Base-by-base conservation (phyloP, 306 rosid species). In the Luffa aegyptiaca region DNA sequence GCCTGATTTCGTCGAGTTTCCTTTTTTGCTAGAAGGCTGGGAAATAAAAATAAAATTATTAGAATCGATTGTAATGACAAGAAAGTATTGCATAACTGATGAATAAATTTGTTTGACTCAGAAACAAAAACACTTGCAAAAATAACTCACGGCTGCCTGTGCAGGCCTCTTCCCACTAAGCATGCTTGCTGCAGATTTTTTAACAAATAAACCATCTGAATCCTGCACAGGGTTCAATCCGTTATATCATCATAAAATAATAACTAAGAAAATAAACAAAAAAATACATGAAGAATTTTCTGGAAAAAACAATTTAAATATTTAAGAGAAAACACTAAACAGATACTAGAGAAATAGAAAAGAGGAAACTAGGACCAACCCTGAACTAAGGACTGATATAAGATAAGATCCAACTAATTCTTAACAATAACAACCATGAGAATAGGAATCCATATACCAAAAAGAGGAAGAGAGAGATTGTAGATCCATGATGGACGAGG, bases 141-240 rank as follows among this genome's bases (percentile, higher is more conserved):
- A 31, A 52, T 52, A 80, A 90, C 99, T 86, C 85, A 96, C 99
- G 80, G 85, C 96, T 85, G 89, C 84, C 84, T 88, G 97, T 68
- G 86, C 93, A 82, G 96, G 94, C 87, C 94, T 91, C 91, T 87
- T 96, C 84, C 99, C 98, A 88, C 97, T 93, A 75, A 96, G 97
- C 99, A 96, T 96, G 85, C 99, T 92, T 65, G 99, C 97, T 41
- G 99, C 98, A 35, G 99, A 91, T 87, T 80, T 91, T 81, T 87
- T 90, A 78, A 92, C 97, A 85, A 89, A 84, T 39, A 87, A 83
- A 83, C 88, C 81, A 56, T 90, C 97, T 17, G 97, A 85, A 58
- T 82, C 64, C 99, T 96, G 90, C 76, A 85, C 6, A 72, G 35
- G 78, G 75, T 80, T 76, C 79, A 83, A 42, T 80, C 33, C 12